phyloP scores from a whole-genome alignment of 2,329 filamentous ascomycete species.

The Camillea tinctor region DNA sequence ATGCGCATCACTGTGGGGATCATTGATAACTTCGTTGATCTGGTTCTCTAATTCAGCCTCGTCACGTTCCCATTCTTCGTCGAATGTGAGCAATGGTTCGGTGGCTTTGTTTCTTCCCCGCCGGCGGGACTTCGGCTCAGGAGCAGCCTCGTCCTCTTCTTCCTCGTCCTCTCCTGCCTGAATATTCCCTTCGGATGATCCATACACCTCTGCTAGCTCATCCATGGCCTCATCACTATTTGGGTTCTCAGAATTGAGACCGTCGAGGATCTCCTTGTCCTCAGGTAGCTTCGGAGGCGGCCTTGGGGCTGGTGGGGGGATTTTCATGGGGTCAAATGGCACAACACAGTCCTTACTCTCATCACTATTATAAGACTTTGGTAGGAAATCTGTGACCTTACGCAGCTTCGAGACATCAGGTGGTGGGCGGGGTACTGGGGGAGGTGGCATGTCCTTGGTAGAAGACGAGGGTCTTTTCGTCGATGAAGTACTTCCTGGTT shows the following conservation, averaged over 20 bases:
- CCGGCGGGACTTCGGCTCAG: constrained; percentile 16
- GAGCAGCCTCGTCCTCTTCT: constrained; percentile 31
- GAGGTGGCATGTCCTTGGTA: constrained; percentile 30
- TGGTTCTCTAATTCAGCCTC: constrained; percentile 67
- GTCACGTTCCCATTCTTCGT: constrained; percentile 61
- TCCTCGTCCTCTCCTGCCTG: constrained; percentile 29
- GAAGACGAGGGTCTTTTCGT: constrained; percentile 21
- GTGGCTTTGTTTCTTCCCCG: constrained; percentile 30
- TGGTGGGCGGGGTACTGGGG: constrained; percentile 29
- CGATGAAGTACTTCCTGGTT: constrained; percentile 1
- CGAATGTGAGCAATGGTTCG: constrained; percentile 50
- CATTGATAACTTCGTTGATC: constrained; percentile 68
- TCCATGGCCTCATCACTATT: constrained; percentile 43
- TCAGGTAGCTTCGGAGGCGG: constrained; percentile 14
- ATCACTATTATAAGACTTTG: constrained; percentile 27
- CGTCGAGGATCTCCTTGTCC: constrained; percentile 27
- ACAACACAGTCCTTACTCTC: constrained; percentile 27
- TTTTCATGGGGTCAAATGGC: constrained; percentile 30
- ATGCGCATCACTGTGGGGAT: constrained; percentile 54
- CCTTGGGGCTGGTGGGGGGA: constrained; percentile 25
- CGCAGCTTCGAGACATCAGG: constrained; percentile 30
- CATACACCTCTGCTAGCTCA: constrained; percentile 36
- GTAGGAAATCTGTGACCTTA: constrained; percentile 31
- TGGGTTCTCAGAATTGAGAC: constrained; percentile 30
- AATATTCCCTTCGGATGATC: constrained; percentile 31